Evolutionary conservation across 1,284 basidiomycete species (phyloP).

Genomic region (Cutaneotrichosporon sp.): DNA sequence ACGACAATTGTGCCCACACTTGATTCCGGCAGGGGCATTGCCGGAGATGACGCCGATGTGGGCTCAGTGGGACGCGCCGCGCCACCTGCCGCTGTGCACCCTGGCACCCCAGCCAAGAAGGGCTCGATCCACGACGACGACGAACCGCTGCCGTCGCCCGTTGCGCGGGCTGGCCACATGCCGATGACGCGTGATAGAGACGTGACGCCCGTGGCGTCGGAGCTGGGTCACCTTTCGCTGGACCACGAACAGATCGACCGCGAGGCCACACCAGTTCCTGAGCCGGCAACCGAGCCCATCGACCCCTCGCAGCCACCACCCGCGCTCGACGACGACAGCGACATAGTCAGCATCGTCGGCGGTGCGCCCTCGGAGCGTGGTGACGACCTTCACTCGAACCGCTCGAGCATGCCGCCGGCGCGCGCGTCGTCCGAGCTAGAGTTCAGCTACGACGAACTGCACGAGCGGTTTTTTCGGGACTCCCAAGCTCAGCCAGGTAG

Average conservation of each 20-base stretch:
- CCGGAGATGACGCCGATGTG: background rate
- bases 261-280: slow-evolving; percentile 2
- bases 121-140: too few species aligned
- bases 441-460: slow-evolving; percentile 19
- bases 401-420: slow-evolving; percentile 14
- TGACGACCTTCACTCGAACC: slow-evolving; percentile 9
- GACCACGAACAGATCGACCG: background rate
- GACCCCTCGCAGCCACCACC: background rate
- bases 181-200: background rate
- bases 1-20: background rate
- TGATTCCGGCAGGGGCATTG: background rate
- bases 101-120: background rate
- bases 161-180: background rate
- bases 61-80: too few species aligned
- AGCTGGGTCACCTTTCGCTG: background rate
- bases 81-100: background rate
- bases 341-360: slow-evolving; percentile 14
- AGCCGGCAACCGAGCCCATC: background rate
- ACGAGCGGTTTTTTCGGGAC: slow-evolving; percentile 16
- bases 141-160: too few species aligned
- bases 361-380: slow-evolving; percentile 1
- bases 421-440: slow-evolving; percentile 18
- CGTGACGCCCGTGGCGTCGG: background rate
- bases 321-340: slow-evolving; percentile 15
- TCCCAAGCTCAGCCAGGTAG: background rate